Evolutionary conservation across 352 stramenopile species (phyloP).

Genomic region (Pythium plurisporium): DNA sequence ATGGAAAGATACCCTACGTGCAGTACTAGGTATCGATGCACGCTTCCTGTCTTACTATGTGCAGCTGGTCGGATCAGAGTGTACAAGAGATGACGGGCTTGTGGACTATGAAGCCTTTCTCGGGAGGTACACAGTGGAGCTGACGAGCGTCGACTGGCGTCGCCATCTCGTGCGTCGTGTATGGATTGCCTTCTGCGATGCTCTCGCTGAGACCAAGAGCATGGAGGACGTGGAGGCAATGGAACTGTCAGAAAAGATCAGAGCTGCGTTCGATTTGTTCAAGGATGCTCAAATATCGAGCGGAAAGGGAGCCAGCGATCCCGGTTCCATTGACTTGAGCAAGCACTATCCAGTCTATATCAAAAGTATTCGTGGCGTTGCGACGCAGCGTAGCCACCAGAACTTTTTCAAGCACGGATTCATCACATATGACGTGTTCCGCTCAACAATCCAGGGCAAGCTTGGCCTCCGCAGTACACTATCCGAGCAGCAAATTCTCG

Average conservation of each 20-base stretch:
- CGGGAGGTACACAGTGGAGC: slow-evolving; percentile 66
- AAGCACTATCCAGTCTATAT: slow-evolving; percentile 24
- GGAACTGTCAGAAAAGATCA: slow-evolving; percentile 54
- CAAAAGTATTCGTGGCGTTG: slow-evolving; percentile 26
- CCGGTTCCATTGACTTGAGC: slow-evolving; percentile 18
- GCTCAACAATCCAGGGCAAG: slow-evolving; percentile 59
- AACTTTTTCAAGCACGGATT: slow-evolving; percentile 45
- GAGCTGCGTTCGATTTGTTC: slow-evolving; percentile 71
- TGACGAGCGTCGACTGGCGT: slow-evolving; percentile 64
- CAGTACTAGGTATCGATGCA: slow-evolving; percentile 56
- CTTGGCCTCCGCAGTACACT: slow-evolving; percentile 56
- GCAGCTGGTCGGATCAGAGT: slow-evolving; percentile 45
- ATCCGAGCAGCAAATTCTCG: slow-evolving; percentile 89
- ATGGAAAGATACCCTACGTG: slow-evolving; percentile 58
- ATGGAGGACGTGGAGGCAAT: slow-evolving; percentile 40
- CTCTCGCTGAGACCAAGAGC: slow-evolving; percentile 33
- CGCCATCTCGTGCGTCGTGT: slow-evolving; percentile 64
- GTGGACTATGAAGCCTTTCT: slow-evolving; percentile 77
- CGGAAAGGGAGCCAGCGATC: slow-evolving; percentile 4
- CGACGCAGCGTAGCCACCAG: slow-evolving; percentile 35
- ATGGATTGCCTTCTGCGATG: slow-evolving; percentile 64
- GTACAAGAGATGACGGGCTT: slow-evolving; percentile 23
- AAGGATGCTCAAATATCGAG: slow-evolving; percentile 17
- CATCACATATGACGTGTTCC: slow-evolving; percentile 78
- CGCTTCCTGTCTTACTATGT: slow-evolving; percentile 71